Base-by-base conservation (phyloP, 257 asterid genomes). In the Forsythia viridissima region DNA sequence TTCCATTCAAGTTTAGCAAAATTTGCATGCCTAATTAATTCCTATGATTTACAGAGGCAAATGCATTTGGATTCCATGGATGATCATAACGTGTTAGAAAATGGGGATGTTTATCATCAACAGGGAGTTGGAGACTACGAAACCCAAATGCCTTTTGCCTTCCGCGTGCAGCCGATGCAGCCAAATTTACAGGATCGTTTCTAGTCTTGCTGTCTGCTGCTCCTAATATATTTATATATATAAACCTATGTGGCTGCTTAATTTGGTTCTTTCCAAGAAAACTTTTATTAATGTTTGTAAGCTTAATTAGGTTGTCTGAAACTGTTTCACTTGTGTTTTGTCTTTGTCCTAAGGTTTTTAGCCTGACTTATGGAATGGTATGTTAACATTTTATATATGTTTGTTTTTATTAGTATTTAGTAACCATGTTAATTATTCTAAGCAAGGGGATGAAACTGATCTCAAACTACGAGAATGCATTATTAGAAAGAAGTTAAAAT, bases 151-250 rank as follows among this genome's bases (percentile, higher is more conserved):
- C 91, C 96, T 1, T 89, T 91, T 42, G 84, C 94, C 76, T 91
- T 88, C 59, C 87, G 96, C 0, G 92, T 91, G 16, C 96, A 91
- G 81, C 96, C 96, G 6, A 89, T 89, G 92, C 96, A 91, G 87
- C 96, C 96, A 6, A 88, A 89, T 89, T 86, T 91, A 44, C 94
- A 91, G 79, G 91, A 91, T 80, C 90, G 85, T 37, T 88, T 88
- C 89, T 88, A 76, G 38, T 13, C 21, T 0, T 16, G 63, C 20
- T 52, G 63, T 57, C 66, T 48, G 59, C 59, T 15, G 20, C 20
- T 48, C 59, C 59, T 13, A 4, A 48, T 13, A 48, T 48, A 30
- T 30, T 30, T 30, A 30, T 30, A 30, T 30, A 30, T 16, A 16
- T 4, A 52, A 52, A 52, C 63, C 63, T 16, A 3, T 5, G 74